These are phyloP conservation scores for Beauveria sp. DNA, from an alignment of 2,329 filamentous ascomycete genomes.

Conservation along the genomic window DNA sequence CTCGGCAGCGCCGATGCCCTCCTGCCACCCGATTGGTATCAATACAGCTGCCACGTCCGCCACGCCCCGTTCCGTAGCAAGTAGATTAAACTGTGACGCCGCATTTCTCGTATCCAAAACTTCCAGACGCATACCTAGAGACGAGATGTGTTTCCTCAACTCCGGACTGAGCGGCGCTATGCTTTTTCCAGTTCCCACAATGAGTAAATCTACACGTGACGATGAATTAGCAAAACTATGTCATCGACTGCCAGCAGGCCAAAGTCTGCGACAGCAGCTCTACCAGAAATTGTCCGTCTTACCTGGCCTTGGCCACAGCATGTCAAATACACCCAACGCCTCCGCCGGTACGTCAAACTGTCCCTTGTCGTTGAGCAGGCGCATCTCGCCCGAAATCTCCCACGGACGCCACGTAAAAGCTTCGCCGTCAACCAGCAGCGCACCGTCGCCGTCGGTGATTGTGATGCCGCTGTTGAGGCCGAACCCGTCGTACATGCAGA, in stretches of 20 bases:
- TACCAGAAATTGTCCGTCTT: constrained; percentile 12
- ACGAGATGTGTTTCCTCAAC: constrained; percentile 63
- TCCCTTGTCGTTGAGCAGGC: constrained; percentile 65
- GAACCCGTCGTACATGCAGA: constrained; percentile 77
- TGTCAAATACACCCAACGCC: constrained; percentile 65
- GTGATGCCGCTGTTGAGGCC: constrained; percentile 73
- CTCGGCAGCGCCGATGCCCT: constrained; percentile 40
- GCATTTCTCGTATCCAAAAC: constrained; percentile 90
- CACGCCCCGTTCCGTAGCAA: constrained; percentile 89
- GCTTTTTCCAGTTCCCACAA: constrained; percentile 74
- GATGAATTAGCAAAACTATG: not conserved
- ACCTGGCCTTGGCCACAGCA: constrained; percentile 88
- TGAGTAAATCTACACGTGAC: constrained; percentile 62
- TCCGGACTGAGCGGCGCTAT: constrained; percentile 70
- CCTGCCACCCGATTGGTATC: constrained; percentile 77
- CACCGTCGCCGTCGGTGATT: constrained; percentile 60
- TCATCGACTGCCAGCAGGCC: not conserved
- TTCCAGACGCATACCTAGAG: constrained; percentile 77
- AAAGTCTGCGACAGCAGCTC: not conserved
- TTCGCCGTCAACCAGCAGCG: constrained; percentile 77
- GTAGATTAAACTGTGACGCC: constrained; percentile 85
- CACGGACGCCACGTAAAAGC: constrained; percentile 87
- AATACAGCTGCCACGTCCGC: constrained; percentile 79
- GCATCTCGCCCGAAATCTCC: constrained; percentile 39
- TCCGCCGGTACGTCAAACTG: constrained; percentile 69